Evolutionary conservation across 805 yeast species (phyloP).

Genomic region (Candida wancherniae): DNA sequence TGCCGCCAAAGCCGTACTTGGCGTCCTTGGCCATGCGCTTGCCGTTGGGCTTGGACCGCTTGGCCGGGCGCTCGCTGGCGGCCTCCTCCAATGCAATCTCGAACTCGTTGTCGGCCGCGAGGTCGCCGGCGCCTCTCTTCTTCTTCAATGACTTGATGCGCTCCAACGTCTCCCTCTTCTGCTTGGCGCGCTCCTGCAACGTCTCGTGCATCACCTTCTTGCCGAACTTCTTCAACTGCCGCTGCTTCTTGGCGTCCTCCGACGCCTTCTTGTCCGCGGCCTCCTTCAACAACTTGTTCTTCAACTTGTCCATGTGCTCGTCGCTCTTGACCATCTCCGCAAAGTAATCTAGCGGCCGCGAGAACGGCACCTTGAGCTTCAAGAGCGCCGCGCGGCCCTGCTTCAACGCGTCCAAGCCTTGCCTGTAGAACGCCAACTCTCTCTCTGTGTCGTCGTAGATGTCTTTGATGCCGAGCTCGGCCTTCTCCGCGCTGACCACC

Average conservation of each 20-base stretch:
- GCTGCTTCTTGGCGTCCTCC: constrained; percentile 90
- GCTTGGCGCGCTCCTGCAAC: constrained; percentile 87
- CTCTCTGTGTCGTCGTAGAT: constrained; percentile 94
- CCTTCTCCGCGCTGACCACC: constrained; percentile 53
- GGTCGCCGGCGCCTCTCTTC: constrained; percentile 76
- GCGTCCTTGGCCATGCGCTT: constrained; percentile 68
- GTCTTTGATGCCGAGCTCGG: constrained; percentile 70
- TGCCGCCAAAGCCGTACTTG: constrained; percentile 75
- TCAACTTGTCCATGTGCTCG: constrained; percentile 95
- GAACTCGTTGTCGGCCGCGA: constrained; percentile 65
- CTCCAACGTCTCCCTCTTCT: constrained; percentile 84
- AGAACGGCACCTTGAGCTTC: constrained; percentile 75
- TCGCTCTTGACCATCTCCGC: constrained; percentile 98
- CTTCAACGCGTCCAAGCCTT: constrained; percentile 79
- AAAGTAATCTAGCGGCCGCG: constrained; percentile 92
- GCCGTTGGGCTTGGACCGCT: constrained; percentile 54
- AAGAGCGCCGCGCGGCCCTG: constrained; percentile 63
- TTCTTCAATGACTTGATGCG: constrained; percentile 87
- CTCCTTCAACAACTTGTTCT: constrained; percentile 73
- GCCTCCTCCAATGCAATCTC: constrained; percentile 92
- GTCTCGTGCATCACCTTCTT: constrained; percentile 95
- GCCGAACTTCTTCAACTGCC: constrained; percentile 94
- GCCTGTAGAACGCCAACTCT: constrained; percentile 92
- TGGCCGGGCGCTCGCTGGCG: constrained; percentile 51
- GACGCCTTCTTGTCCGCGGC: constrained; percentile 82